Base-by-base conservation (phyloP, 305 asterid genomes). In the Fraxinus paxiana region DNA sequence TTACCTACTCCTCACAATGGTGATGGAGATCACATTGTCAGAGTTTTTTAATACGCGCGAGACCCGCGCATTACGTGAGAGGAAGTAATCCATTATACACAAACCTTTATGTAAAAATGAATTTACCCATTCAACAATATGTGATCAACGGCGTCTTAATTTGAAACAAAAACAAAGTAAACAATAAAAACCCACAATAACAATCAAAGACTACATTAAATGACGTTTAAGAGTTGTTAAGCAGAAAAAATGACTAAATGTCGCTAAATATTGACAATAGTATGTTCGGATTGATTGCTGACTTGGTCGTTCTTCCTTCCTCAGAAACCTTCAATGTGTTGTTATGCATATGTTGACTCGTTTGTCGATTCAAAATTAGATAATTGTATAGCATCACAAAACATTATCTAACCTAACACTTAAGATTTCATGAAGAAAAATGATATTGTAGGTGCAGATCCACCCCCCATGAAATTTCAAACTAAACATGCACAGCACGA, bases 361-460 rank as follows among this genome's bases (percentile, higher is more conserved):
- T 17, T 1, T 24, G 54, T 12, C 1, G 1, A 15, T 46, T 56
- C 26, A 56, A 56, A 0, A 12, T 56, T 56, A 56, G 26, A 56
- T 59, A 59, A 59, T 17, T 6, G 28, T 59, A 46, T 59, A 17
- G 6, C 70, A 59, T 46, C 65, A 37, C 37, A 43, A 48, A 74
- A 75, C 78, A 54, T 51, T 51, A 20, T 79, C 83, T 76, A 79
- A 79, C 78, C 78, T 83, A 79, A 67, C 69, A 10, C 75, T 28
- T 48, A 1, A 24, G 6, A 31, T n/a, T 15, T n/a, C 79, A 78
- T 17, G 63, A 17, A 70, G 6, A 13, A 31, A 71, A 15, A 75
- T 80, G 56, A 15, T 70, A 61, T 33, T 54, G 61, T 71, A 76
- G 30, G 31, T 20, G 70, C 69, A 61, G 13, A 61, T 22, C 72